Percentiles rank a stretch among this genome's conserved stretches.
These are phyloP conservation scores for Baorangia bicolor DNA, from an alignment of 768 basidiomycete species.

Conservation along the genomic window DNA sequence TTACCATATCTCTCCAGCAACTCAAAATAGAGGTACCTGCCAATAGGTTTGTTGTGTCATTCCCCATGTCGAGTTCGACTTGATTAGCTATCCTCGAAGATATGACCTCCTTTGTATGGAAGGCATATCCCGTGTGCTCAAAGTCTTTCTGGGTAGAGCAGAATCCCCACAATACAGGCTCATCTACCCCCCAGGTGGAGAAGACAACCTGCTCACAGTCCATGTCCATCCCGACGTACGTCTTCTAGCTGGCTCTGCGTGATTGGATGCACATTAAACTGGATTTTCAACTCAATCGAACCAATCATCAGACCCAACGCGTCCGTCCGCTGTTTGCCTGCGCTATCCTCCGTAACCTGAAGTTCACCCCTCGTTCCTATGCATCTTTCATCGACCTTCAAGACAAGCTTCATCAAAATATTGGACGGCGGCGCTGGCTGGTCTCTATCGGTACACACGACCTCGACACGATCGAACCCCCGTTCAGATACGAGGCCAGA, in stretches of 20 bases:
- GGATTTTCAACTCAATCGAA: background rate
- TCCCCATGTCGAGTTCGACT: background rate
- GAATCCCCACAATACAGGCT: conserved; percentile 72
- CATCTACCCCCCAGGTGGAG: conserved; percentile 67
- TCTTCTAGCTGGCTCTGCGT: background rate
- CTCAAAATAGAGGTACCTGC: conserved; percentile 98
- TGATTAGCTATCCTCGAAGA: conserved; percentile 42
- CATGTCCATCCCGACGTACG: conserved; percentile 72
- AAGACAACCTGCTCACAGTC: conserved; percentile 62
- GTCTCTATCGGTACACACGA: conserved; percentile 98
- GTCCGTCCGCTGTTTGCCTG: conserved; percentile 91
- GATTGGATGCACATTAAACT: background rate
- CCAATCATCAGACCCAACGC: conserved; percentile 58
- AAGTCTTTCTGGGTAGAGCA: conserved; percentile 73
- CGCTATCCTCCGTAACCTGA: conserved; percentile 86
- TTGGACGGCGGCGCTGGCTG: conserved; percentile 84
- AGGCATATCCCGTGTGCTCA: conserved; percentile 85
- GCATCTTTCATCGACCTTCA: conserved; percentile 99
- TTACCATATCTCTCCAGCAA: conserved; percentile 54
- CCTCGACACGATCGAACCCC: conserved; percentile 81
- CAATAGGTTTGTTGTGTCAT: conserved; percentile 62
- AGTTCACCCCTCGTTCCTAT: conserved; percentile 86
- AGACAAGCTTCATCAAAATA: conserved; percentile 97
- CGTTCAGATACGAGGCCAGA: conserved; percentile 84
- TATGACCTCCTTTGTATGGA: conserved; percentile 98